Percentiles rank a stretch among this genome's conserved stretches.
Conservation (phyloP, 805 yeast species). For the Torulaspora gathmanii region DNA sequence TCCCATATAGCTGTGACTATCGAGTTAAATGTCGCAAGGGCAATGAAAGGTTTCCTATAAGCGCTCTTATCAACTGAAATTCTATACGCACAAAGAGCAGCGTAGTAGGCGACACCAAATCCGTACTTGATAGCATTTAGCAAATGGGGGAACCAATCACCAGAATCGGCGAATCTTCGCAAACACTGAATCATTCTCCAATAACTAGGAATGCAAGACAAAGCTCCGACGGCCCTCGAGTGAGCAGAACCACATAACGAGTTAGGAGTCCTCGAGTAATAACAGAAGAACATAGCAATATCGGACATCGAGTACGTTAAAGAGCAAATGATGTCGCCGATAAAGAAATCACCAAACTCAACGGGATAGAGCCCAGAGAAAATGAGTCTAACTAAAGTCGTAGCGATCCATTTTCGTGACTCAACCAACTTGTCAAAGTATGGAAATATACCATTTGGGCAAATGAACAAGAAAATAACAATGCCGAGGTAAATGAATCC, state of each 20-base stretch:
- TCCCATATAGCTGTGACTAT: constrained; percentile 77
- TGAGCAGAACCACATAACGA: constrained; percentile 67
- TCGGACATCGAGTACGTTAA: constrained; percentile 85
- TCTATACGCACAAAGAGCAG: constrained; percentile 72
- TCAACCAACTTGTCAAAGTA: constrained; percentile 39
- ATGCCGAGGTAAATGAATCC: constrained; percentile 50
- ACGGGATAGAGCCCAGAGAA: constrained; percentile 90
- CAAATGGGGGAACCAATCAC: constrained; percentile 94
- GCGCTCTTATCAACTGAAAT: constrained; percentile 28
- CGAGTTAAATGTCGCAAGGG: constrained; percentile 72
- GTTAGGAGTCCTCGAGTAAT: constrained; percentile 54
- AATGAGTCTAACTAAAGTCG: constrained; percentile 65
- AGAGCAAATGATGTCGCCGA: constrained; percentile 89
- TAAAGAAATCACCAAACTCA: constrained; percentile 87
- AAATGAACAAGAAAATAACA: constrained; percentile 14
- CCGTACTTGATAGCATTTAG: constrained; percentile 81
- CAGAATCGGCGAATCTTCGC: constrained; percentile 87
- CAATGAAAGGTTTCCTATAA: constrained; percentile 57
- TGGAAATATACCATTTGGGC: constrained; percentile 25
- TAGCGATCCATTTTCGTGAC: constrained; percentile 74
- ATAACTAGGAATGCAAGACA: constrained; percentile 77
- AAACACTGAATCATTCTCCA: constrained; percentile 91
- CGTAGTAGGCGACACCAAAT: constrained; percentile 61
- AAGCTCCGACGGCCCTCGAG: constrained; percentile 76
- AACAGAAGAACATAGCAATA: constrained; percentile 77